Evolutionary conservation across 495 filamentous ascomycete species (phyloP).

Genomic region (Penicillium herquei): DNA sequence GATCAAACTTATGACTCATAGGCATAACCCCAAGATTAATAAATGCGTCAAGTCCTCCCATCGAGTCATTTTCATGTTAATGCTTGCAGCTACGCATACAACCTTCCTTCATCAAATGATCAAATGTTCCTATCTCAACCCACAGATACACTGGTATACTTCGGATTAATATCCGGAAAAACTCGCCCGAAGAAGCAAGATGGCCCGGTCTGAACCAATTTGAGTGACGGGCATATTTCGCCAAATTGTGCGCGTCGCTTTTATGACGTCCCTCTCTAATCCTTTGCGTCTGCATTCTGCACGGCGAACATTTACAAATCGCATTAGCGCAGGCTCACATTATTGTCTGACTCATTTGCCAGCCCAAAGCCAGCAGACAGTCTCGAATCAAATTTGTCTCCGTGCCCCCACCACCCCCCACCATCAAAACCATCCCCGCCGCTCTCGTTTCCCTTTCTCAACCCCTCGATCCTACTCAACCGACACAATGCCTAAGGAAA

Average conservation of each 20-base stretch:
- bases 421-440: slow-evolving; percentile 30
- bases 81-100: too few species aligned
- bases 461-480: slow-evolving; percentile 15
- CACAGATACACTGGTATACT: not conserved
- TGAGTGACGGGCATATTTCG: slow-evolving; percentile 13
- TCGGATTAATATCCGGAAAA: slow-evolving; percentile 25
- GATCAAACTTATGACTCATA: too few species aligned
- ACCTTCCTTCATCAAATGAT: too few species aligned
- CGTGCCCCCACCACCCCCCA: slow-evolving; percentile 42
- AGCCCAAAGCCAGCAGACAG: slow-evolving; percentile 21
- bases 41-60: too few species aligned
- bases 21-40: too few species aligned
- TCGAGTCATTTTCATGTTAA: too few species aligned
- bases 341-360: slow-evolving; percentile 18
- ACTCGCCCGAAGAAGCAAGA: slow-evolving; percentile 15
- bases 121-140: too few species aligned
- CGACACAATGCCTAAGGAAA: slow-evolving; percentile 37
- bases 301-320: slow-evolving; percentile 27
- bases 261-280: slow-evolving; percentile 26
- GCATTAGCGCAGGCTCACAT: slow-evolving; percentile 2
- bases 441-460: slow-evolving; percentile 31
- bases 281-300: slow-evolving; percentile 22
- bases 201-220: slow-evolving; percentile 14
- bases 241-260: slow-evolving; percentile 15
- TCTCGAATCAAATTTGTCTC: slow-evolving; percentile 32